These are phyloP conservation scores for Copromyces sp. DNA, from an alignment of 495 filamentous ascomycete genomes.

Conservation along the genomic window DNA sequence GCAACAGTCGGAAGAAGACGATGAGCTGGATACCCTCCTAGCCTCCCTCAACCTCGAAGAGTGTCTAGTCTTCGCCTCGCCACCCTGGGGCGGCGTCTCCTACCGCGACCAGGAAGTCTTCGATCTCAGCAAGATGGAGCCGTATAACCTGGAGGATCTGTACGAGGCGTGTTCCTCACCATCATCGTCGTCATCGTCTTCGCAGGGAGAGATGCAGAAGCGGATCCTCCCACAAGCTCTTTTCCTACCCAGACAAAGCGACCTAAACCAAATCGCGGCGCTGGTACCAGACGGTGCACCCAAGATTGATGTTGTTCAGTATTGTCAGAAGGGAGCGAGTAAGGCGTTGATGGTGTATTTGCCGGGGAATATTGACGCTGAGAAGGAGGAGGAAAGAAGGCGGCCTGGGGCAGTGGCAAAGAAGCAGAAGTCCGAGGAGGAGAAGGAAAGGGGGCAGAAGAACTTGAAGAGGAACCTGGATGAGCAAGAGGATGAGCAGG, in stretches of 20 bases:
- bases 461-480: neutral
- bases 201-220: neutral
- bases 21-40: conserved; percentile 26
- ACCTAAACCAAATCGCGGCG: conserved; percentile 71
- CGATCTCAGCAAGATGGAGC: conserved; percentile 76
- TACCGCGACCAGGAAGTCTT: conserved; percentile 74
- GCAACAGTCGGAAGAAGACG: neutral
- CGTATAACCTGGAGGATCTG: conserved; percentile 60
- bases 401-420: neutral
- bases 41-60: conserved; percentile 40
- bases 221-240: conserved; percentile 48
- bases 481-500: neutral
- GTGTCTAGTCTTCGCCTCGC: conserved; percentile 57
- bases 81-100: conserved; percentile 87
- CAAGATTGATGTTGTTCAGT: conserved; percentile 68
- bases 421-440: neutral
- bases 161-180: conserved; percentile 41
- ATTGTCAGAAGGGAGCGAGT: conserved; percentile 82
- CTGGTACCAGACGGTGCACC: conserved; percentile 26
- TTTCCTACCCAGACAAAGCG: conserved; percentile 81
- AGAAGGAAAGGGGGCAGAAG: neutral
- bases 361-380: conserved; percentile 14
- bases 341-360: conserved; percentile 57
- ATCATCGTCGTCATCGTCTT: too few species aligned
- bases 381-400: neutral